Conservation (phyloP, 73 alveolate species). For the Effrenium voratum region DNA sequence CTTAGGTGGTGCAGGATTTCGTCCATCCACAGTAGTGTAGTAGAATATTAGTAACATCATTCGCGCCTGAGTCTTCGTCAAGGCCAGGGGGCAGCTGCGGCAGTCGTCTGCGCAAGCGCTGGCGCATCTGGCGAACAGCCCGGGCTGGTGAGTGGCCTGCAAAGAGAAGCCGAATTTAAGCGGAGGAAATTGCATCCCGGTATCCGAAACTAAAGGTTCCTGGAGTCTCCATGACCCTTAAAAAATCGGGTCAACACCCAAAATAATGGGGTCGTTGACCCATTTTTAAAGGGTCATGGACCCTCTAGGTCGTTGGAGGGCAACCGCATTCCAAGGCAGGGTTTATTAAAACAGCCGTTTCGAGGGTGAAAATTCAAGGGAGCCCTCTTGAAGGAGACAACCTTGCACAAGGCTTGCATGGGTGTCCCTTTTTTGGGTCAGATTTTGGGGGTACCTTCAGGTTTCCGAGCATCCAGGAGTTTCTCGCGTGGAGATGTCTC, state of each 20-base stretch:
- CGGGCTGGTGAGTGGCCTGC: slow-evolving; percentile 7
- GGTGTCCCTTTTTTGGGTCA: too few species aligned
- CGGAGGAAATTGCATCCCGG: too few species aligned
- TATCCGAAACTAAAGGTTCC: background rate
- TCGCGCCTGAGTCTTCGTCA: background rate
- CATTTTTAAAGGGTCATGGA: background rate
- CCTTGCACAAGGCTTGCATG: too few species aligned
- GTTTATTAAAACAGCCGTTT: too few species aligned
- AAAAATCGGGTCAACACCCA: background rate
- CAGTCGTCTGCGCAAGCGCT: background rate
- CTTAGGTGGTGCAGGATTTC: background rate
- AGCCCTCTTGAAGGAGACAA: too few species aligned
- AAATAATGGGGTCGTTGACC: background rate
- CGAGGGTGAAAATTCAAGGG: too few species aligned
- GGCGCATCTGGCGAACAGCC: background rate
- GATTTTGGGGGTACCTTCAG: too few species aligned
- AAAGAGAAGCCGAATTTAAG: too few species aligned
- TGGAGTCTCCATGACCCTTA: background rate
- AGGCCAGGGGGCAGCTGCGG: background rate
- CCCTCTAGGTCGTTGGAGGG: background rate
- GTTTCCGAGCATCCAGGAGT: too few species aligned
- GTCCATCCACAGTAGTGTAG: background rate
- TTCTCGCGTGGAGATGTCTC: too few species aligned
- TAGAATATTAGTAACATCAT: background rate
- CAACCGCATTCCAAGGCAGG: background rate